Base-by-base conservation (phyloP, 2,329 filamentous ascomycete genomes). In the Clonostachys chloroleuca region DNA sequence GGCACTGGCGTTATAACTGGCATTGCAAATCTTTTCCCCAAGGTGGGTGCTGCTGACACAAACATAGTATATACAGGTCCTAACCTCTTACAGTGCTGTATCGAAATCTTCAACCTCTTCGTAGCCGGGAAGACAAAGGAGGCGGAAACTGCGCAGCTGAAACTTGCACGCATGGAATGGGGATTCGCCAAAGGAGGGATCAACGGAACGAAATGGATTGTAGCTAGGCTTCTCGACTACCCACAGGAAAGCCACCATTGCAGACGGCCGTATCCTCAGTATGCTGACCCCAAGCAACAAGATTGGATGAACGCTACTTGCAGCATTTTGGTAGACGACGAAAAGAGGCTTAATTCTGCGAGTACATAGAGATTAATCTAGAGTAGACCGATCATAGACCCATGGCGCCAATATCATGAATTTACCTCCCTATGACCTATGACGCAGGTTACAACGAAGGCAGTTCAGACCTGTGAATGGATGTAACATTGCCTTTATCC, bases 1-100 rank as follows among this genome's bases (percentile, higher is more conserved):
- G 77, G 75, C 17, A 74, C 74, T 2, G 83, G 83, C 10, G 79
- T 75, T 49, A 80, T 86, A 51, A 80, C 81, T 1, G 83, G 81
- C 9, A 77, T 85, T 48, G 83, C 73, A 33, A 86, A 86, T 56
- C 61, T 85, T 12, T 83, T 78, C 51, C 81, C 81, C 13, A 76
- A 74, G 62, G 74, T 76, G 1, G 67, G 79, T 43, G 24, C 24
- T 10, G 24, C 24, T 30, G 24, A 30, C 5, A 4, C 5, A 30
- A 30, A 30, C 24, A 30, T 30, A 4, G 9, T 10, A 10, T 30
- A 10, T 30, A 4, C 9, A 30, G 3, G 10, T 10, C 10, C 24
- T 30, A 30, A 30, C 24, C 9, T 30, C 24, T 39, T 39, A 4
- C 43, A 63, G 58, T 51, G 60, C n/a, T 78, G 73, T 56, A 61